These are phyloP conservation scores for Leccinum rimulosum DNA, from an alignment of 768 basidiomycete species.

Conservation along the genomic window DNA sequence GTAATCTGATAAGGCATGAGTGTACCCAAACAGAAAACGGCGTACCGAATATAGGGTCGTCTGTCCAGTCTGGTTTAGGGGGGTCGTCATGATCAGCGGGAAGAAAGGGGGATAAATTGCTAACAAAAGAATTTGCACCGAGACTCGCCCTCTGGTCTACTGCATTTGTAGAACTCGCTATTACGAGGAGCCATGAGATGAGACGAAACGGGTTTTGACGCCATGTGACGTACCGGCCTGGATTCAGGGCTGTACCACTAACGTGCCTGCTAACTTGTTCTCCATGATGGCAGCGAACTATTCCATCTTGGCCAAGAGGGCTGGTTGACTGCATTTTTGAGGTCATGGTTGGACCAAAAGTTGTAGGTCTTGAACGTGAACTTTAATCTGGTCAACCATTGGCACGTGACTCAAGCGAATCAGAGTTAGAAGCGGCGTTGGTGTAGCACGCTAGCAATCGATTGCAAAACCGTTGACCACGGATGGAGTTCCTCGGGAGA, in stretches of 20 bases:
- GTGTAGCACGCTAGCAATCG: background rate
- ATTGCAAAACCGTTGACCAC: background rate
- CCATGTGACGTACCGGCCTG: constrained; percentile 34
- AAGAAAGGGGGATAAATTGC: background rate
- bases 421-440: background rate
- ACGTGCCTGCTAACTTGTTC: constrained; percentile 21
- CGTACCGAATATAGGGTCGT: constrained; percentile 23
- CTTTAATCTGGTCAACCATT: background rate
- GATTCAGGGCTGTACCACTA: constrained; percentile 33
- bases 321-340: constrained; percentile 12
- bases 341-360: background rate
- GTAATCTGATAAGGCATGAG: background rate
- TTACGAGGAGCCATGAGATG: background rate
- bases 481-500: background rate
- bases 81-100: background rate
- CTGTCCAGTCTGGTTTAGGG: constrained; percentile 31
- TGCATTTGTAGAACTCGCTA: constrained; percentile 41
- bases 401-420: background rate
- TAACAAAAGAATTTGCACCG: constrained; percentile 38
- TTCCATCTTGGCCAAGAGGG: constrained; percentile 28
- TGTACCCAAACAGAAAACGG: background rate
- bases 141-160: constrained; percentile 1
- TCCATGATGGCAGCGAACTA: constrained; percentile 37
- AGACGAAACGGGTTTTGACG: background rate
- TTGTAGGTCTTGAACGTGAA: background rate